Percentiles rank a stretch among this genome's conserved stretches.
phyloP scores from a whole-genome alignment of 306 rosid species.

The Erythrophleum fordii region DNA sequence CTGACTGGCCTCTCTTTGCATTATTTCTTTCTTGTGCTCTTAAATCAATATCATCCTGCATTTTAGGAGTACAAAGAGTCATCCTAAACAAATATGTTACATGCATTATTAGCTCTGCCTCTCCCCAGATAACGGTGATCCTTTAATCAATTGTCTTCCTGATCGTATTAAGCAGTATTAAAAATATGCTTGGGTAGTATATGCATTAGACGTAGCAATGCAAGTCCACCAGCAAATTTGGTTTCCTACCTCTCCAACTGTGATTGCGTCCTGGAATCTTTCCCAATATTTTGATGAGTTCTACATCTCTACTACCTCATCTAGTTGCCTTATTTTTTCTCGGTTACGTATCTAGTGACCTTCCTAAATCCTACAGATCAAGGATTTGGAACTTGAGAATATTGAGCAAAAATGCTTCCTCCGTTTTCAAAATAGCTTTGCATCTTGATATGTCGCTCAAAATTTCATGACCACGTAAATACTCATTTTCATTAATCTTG shows the following conservation, averaged over 20 bases:
- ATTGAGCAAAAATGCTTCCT: background rate
- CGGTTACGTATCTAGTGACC: background rate
- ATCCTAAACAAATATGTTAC: background rate
- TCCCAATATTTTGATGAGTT: background rate
- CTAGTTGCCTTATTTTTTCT: background rate
- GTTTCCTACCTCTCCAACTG: background rate
- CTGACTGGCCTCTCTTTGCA: background rate
- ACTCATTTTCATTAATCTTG: no score
- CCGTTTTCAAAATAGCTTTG: background rate
- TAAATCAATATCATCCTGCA: background rate
- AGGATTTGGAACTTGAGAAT: background rate
- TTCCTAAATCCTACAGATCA: background rate
- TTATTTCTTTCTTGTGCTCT: background rate
- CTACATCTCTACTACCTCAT: background rate
- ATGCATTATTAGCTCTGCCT: slow-evolving; percentile 11
- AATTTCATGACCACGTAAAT: no score
- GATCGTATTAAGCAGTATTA: background rate
- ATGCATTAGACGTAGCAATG: background rate
- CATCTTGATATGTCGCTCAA: background rate
- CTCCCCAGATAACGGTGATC: background rate
- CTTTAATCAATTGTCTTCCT: background rate
- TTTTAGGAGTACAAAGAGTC: background rate
- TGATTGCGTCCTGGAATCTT: background rate
- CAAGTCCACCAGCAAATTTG: background rate
- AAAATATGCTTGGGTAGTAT: background rate